Percentiles rank a stretch among this genome's conserved stretches.
phyloP scores from a whole-genome alignment of 306 rosid species.

The Sindora glabra region DNA sequence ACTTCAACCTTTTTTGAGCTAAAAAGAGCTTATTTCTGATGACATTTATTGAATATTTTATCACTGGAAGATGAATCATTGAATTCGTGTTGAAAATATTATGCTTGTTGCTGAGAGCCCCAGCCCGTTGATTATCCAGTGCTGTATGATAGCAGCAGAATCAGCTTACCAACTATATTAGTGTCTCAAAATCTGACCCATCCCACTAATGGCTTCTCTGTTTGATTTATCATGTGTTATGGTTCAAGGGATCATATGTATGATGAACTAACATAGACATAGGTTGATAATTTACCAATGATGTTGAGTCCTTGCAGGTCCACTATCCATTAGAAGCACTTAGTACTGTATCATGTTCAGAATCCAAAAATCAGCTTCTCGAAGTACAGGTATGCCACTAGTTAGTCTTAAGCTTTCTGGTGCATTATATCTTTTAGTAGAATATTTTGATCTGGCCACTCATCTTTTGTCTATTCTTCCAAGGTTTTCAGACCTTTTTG shows the following conservation, averaged over 20 bases:
- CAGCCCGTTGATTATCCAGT: neutral
- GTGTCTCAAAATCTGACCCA: neutral
- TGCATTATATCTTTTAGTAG: neutral
- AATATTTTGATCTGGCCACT: neutral
- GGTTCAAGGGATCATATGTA: neutral
- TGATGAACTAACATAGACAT: neutral
- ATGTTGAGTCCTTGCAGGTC: conserved; percentile 42
- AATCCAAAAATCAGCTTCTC: conserved; percentile 75
- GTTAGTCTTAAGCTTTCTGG: neutral
- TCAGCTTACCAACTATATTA: neutral
- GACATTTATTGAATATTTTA: neutral
- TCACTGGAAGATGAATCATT: too few relatives aligned
- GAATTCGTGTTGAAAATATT: too few relatives aligned
- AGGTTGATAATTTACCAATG: neutral
- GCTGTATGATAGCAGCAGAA: neutral
- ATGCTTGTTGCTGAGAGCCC: too few relatives aligned
- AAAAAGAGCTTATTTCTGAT: neutral
- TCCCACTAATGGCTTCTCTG: neutral
- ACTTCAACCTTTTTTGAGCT: neutral
- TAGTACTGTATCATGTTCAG: conserved; percentile 45
- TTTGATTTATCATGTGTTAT: neutral
- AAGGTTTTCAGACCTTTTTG: neutral
- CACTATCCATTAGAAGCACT: conserved; percentile 85
- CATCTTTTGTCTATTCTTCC: neutral
- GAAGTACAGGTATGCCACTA: conserved; percentile 64